Conservation (phyloP, 2,329 filamentous ascomycete species). For the Aaosphaeria pasadenensis region DNA sequence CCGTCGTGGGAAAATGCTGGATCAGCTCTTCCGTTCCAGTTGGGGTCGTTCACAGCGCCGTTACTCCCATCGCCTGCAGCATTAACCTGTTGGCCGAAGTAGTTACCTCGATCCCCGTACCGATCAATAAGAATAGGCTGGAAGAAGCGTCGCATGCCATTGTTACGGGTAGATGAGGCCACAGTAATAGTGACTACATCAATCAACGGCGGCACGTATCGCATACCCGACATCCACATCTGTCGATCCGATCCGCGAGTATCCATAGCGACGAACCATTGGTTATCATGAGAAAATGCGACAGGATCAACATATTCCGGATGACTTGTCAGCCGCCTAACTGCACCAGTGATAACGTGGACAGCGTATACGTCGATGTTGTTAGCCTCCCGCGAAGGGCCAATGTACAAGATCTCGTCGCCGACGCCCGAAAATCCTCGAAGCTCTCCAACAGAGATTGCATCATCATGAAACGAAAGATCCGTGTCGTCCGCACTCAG, state of each 20-base stretch:
- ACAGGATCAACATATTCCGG: conserved; percentile 47
- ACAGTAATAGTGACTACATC: conserved; percentile 21
- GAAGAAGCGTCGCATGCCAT: conserved; percentile 47
- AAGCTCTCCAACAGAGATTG: conserved; percentile 43
- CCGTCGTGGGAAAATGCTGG: conserved; percentile 43
- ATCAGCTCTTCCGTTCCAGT: conserved; percentile 50
- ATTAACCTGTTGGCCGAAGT: conserved; percentile 47
- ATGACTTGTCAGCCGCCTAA: conserved; percentile 44
- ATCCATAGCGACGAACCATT: conserved; percentile 46
- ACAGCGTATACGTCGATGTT: conserved; percentile 48
- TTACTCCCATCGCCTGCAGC: conserved; percentile 17
- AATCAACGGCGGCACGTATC: conserved; percentile 42
- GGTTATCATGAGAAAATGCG: conserved; percentile 41
- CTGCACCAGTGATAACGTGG: conserved; percentile 38
- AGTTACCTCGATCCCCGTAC: conserved; percentile 44
- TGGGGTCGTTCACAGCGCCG: conserved; percentile 39
- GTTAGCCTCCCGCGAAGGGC: conserved; percentile 39
- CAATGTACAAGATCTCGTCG: conserved; percentile 43
- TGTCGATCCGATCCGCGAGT: conserved; percentile 43
- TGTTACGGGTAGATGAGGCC: conserved; percentile 45
- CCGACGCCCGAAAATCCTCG: conserved; percentile 46
- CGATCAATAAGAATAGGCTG: conserved; percentile 44
- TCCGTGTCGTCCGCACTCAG: background rate
- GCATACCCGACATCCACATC: conserved; percentile 43
- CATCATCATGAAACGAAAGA: conserved; percentile 20